Evolutionary conservation across 2,329 filamentous ascomycete species (phyloP), one percentile per base, ranked within the genome.

Genomic region (Phaeoacremonium minimum): DNA sequence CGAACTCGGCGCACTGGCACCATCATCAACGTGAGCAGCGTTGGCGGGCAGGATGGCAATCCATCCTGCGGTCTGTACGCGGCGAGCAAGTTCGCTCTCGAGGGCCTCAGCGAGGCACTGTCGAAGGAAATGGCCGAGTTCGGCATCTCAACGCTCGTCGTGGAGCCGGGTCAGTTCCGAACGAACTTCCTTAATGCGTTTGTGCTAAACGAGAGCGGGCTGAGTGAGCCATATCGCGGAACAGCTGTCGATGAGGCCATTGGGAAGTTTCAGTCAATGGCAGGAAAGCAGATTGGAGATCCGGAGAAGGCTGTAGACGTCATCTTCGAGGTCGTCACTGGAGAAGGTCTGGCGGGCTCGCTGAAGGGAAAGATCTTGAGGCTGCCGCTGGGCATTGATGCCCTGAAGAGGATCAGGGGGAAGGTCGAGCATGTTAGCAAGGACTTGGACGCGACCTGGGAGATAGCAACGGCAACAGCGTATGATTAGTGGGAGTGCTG

Each of bases 141-240:
- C 36, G 51, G 51, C 8, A 53, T 68, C 18, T 33, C 47, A 2
- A 57, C 66, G 3, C 44, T 69, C 7, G 50, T 68, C 18, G 60
- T 68, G 3, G 61, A 67, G 44, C 65, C 64, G 0, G 65, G 66
- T 1, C 56, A 51, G 1, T 67, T 66, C 47, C 53, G 62, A 2
- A 69, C 66, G 2, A 60, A 62, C 14, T 67, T 68, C 45, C 46
- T 63, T 2, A 46, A 38, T 6, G 49, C 50, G 6, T 36, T 46
- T 20, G 13, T 32, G 12, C 6, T 38, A 16, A 19, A 18, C 22
- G 18, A 41, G 46, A 13, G 35, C 42, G 20, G 33, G 31, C 4
- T 28, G 20, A 33, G 22, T n/a, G 22, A 26, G 22, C 9, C 22
- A n/a, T 26, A 26, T n/a, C 22, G n/a, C 22, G 22, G 22, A 9